Base-by-base conservation (phyloP, 2,329 filamentous ascomycete genomes). In the Orbilia blumenaviensis region DNA sequence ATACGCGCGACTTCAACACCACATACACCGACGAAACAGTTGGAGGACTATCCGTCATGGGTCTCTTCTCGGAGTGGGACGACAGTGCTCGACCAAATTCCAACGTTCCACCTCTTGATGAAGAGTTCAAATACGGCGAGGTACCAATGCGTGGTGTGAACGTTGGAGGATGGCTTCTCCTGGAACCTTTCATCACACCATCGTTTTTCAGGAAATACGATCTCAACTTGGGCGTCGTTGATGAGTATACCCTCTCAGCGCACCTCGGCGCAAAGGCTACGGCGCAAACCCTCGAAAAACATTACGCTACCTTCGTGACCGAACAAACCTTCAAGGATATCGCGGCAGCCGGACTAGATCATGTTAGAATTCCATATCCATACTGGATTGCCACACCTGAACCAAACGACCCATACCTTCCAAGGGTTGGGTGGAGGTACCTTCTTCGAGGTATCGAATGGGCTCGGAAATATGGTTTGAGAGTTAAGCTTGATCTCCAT, bases 141-240 rank as follows among this genome's bases (percentile, higher is more conserved):
- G 89, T 86, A 66, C 93, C 94, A 1, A 93, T 96, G 23, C 89
- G 94, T 5, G 95, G 95, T 0, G 92, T 98, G 36, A 98, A 97
- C 80, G 82, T 98, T 0, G 95, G 95, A 60, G 95, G 95, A 10
- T 99, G 95, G 95, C 87, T 99, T 1, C 92, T 91, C 1, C 84
- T 99, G 10, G 95, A 99, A 81, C 95, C 95, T 0, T 97, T 96
- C 82, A 98, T 99, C 81, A 94, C 92, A 2, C 95, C 95, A 0
- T 97, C 94, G 0, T 87, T 97, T 25, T 99, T 99, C 84, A 66
- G 64, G n/a, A 61, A 72, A 14, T 79, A 79, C 54, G 61, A 66
- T 10, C 14, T 62, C 5, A 84, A 89, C 77, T 79, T 89, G 85
- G 85, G 88, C 3, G 88, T 98, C 44, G 87, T 98, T 16, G 95